Evolutionary conservation across 805 yeast species (phyloP), one percentile per base, ranked within the genome.

Genomic region (Kregervanrija pseudodelftensis): DNA sequence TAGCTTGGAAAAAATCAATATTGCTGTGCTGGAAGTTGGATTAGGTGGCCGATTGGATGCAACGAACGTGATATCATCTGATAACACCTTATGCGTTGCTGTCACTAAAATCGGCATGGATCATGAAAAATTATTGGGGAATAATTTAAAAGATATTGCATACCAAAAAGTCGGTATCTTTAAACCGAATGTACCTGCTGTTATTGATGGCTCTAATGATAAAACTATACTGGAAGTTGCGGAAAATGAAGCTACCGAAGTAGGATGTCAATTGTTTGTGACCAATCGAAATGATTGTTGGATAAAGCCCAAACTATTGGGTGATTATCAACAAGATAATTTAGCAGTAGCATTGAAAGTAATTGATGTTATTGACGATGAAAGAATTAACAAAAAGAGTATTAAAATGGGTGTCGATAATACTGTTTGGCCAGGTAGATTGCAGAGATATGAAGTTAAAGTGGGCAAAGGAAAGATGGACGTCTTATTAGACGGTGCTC

Each of bases 1-100:
- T 60, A 70, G 71, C 34, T 56, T 72, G 10, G 69, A 70, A 37
- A 62, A 72, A 1, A 83, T 89, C 5, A 80, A 82, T 17, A 65
- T 84, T 44, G 96, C 95, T 0, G 78, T 91, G 1, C 64, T 91
- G n/a, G 99, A 91, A 61, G 97, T 89, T 4, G 99, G 99, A 0
- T 67, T 93, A 7, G 99, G 99, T 2, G 99, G 99, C 0, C 63
- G 85, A 36, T 60, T 79, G 11, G 99, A 91, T 63, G 87, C 97
- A 1, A 91, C 99, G 0, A 91, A 91, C 65, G 85, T 85, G 0
- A 60, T 83, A 28, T 56, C 53, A 10, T 58, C 72, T 0, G 48
- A 49, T 4, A 45, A 41, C 72, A 78, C 12, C 79, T 79, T 30
- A 43, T 83, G 33, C 7, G 76, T 89, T 8, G 95, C 83, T 1